phyloP scores from a whole-genome alignment of 2,329 filamentous ascomycete genomes.

The Scortechinia acanthostroma region DNA sequence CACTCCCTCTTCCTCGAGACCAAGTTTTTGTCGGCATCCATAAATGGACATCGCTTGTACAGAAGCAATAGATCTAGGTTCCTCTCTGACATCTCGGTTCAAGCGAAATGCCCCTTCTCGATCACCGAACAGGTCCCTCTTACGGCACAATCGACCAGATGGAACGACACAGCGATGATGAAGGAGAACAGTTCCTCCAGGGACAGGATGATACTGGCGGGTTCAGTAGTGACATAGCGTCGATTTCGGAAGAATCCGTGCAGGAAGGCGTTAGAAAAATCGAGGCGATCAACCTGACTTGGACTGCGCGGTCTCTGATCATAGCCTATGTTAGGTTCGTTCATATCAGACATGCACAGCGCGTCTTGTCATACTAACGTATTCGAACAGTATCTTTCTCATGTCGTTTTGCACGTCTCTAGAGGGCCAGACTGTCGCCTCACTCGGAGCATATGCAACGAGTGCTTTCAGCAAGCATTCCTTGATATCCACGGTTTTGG shows the following conservation, averaged over 20 bases:
- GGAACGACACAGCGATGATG: background rate
- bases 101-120: background rate
- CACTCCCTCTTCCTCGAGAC: too few relatives aligned
- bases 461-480: constrained; percentile 58
- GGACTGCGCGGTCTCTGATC: constrained; percentile 17
- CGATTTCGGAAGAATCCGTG: background rate
- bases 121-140: background rate
- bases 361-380: background rate
- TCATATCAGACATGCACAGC: constrained; percentile 8
- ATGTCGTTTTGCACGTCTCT: constrained; percentile 63
- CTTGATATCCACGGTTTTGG: constrained; percentile 54
- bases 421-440: constrained; percentile 54
- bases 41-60: background rate
- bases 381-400: constrained; percentile 39
- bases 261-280: constrained; percentile 20
- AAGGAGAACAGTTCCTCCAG: background rate
- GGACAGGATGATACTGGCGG: background rate
- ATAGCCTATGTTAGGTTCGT: constrained; percentile 17
- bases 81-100: background rate
- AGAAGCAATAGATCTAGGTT: background rate
- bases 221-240: background rate
- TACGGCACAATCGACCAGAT: background rate
- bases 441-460: constrained; percentile 54
- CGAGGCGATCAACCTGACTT: constrained; percentile 18
- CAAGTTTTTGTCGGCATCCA: background rate